Base-by-base conservation (phyloP, 2,329 filamentous ascomycete genomes). In the Scleromitrula shiraiana region DNA sequence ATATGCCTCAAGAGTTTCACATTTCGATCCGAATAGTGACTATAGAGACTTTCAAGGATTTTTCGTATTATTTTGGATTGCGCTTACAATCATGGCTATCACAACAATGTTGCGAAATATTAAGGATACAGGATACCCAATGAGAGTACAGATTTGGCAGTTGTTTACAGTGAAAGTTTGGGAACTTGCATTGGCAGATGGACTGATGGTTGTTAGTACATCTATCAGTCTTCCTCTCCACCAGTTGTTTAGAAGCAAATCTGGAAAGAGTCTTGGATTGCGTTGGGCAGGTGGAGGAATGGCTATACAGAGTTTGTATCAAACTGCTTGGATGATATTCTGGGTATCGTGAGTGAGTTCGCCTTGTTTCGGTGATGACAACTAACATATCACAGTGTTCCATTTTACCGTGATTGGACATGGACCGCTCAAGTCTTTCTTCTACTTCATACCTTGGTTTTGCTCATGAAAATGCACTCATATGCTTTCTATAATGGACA, bases 391-490 rank as follows among this genome's bases (percentile, higher is more conserved):
- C 27, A 24, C 41, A 77, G 74, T 48, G 80, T 89, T 62, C 93
- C 93, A 0, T 97, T 97, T 56, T 67, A 83, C 58, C 74, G 94
- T 7, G 76, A 85, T 43, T 98, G 93, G 93, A 87, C 89, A 2
- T 98, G 93, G 93, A 98, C 93, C 0, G 83, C 91, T 2, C 93
- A 97, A 63, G 93, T 98, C 32, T 98, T 94, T 66, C 78, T 98
- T 58, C 84, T 90, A 9, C 73, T 98, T 27, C 93, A 98, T 67
- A 84, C 89, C 36, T 80, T 98, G 68, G 84, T 88, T 7, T 75
- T 98, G 17, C 80, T 96, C 42, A 98, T 98, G 93, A 98, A 98
- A 73, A 93, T 97, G 81, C 93, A 98, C 66, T 96, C 90, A 5
- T 98, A 95, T 63, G 86, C 88, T 20, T 98, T 97, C 67, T 98